Base-by-base conservation (phyloP, 2,329 filamentous ascomycete genomes). In the Penicillium sp. region DNA sequence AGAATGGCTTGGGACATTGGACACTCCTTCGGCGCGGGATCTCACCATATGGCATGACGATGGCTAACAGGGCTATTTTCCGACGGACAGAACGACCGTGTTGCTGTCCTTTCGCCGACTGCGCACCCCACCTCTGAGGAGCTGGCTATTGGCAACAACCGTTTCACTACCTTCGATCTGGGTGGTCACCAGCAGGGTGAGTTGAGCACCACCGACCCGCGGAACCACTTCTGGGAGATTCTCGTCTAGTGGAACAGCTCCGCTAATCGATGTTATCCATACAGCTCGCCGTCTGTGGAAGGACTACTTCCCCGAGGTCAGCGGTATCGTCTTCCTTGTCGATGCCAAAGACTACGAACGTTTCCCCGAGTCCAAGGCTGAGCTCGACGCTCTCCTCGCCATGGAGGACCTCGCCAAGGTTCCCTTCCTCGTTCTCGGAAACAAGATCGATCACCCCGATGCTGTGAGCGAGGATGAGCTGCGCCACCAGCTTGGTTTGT, bases 381-480 rank as follows among this genome's bases (percentile, higher is more conserved):
- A 99, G 82, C 90, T 99, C 62, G 95, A 99, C 73, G 92, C 90
- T 53, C 89, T 98, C 52, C 85, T 99, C 66, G 87, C 90, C 61
- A 97, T 99, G 93, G 95, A 99, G 80, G 93, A 98, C 75, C 86
- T 99, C 39, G 82, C 86, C 75, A 97, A 96, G 83, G 95, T 96
- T 9, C 95, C 95, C 53, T 98, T 98, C 77, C 86, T 98, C 60
- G 87, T 99, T 68, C 86, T 99, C 63, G 95, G 95, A 69, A 99
- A 99, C 87, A 99, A 99, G 87, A 99, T 99, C 77, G 95, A 99
- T 77, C 93, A 98, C 81, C 93, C 93, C 53, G 90, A 96, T 68
- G 95, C 95, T 62, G 88, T 98, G 53, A 93, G 90, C 64, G 95
- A 99, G 84, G 93, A 98, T 70, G 91, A 97, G 81, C 85, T 98